Conservation (phyloP, 257 asterid species). For the Nicotiana obtusifolia region DNA sequence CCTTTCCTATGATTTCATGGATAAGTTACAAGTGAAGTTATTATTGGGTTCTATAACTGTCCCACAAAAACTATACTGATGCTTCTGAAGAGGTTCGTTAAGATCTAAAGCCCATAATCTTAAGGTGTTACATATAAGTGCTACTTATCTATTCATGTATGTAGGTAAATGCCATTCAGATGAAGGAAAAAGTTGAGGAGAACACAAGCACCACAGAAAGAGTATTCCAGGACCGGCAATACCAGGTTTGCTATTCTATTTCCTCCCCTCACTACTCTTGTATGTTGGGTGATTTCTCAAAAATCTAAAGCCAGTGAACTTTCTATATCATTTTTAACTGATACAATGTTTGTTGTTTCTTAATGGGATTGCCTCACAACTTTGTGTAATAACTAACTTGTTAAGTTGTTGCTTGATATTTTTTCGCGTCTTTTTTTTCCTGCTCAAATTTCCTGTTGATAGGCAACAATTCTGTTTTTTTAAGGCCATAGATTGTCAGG, state of each 20-base stretch:
- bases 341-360: neutral
- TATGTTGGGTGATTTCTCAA: neutral
- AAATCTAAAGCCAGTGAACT: neutral
- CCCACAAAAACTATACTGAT: too few relatives aligned
- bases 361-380: neutral
- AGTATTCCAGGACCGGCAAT: constrained; percentile 93
- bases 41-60: too few relatives aligned
- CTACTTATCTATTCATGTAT: neutral
- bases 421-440: neutral
- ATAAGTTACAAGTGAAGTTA: too few relatives aligned
- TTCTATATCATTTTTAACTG: neutral
- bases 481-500: neutral
- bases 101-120: too few relatives aligned
- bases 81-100: too few relatives aligned
- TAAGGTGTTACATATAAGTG: neutral
- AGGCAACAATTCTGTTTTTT: neutral
- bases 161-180: constrained; percentile 93
- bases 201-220: constrained; percentile 86
- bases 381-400: neutral
- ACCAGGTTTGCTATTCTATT: constrained; percentile 50
- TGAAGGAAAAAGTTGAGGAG: constrained; percentile 97
- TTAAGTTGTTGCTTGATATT: neutral
- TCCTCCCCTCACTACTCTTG: neutral
- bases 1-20: too few relatives aligned
- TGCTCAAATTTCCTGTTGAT: neutral